Percentiles rank a stretch among this genome's conserved stretches.
Evolutionary conservation across 2,329 filamentous ascomycete species (phyloP).

Genomic region (Falciphora oryzae): DNA sequence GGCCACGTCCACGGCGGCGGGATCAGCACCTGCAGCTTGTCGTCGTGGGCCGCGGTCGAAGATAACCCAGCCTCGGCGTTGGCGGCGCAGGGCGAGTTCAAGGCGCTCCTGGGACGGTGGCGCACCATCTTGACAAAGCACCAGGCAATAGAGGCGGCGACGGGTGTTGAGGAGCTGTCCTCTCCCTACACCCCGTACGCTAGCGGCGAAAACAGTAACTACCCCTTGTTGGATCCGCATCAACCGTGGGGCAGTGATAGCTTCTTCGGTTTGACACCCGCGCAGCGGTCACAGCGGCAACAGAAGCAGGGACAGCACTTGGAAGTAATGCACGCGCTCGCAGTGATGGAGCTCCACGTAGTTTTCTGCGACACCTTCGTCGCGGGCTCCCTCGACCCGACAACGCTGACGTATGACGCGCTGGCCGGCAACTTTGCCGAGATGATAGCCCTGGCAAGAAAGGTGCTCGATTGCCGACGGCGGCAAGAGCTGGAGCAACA

Average conservation of each 20-base stretch:
- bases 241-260: not conserved
- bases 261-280: not conserved
- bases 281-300: not conserved
- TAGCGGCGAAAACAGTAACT: not conserved
- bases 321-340: not conserved
- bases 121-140: not conserved
- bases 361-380: conserved; percentile 5
- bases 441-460: not conserved
- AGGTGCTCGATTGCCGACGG: not conserved
- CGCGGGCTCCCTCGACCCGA: conserved; percentile 3
- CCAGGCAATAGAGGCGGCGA: not conserved
- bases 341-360: not conserved
- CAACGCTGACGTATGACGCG: conserved; percentile 1
- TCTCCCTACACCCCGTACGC: not conserved
- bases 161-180: not conserved
- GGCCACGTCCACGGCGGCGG: not conserved
- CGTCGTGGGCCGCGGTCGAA: not conserved
- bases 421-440: conserved; percentile 2
- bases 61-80: not conserved
- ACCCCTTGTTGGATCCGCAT: not conserved
- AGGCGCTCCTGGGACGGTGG: not conserved
- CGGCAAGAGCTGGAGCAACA: not conserved
- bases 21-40: not conserved
- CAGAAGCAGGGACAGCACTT: not conserved
- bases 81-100: not conserved